Evolutionary conservation across 2,329 filamentous ascomycete species (phyloP).

Genomic region (Macrophomina phaseolina): DNA sequence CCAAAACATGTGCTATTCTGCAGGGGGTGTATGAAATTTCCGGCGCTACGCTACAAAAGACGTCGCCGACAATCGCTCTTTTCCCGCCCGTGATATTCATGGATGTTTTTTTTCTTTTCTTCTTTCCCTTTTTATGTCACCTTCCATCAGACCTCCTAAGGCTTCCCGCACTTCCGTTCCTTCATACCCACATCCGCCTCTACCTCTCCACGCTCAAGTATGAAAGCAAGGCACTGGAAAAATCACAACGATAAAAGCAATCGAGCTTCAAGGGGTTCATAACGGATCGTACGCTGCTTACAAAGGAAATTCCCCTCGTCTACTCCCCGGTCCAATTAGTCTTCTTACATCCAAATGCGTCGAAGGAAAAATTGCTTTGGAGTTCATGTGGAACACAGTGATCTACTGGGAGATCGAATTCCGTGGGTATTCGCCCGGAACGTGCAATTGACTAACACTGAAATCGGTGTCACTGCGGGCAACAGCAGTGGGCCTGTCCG

Average conservation of each 20-base stretch:
- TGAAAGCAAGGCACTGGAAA: neutral
- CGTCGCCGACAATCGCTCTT: neutral
- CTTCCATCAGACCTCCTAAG: neutral
- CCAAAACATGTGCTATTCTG: neutral
- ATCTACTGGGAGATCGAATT: conserved; percentile 13
- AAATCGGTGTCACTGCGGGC: conserved; percentile 54
- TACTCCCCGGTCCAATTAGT: neutral
- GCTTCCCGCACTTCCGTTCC: neutral
- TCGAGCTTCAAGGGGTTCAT: conserved; percentile 7
- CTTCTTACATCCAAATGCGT: neutral
- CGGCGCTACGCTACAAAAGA: neutral
- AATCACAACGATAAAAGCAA: conserved; percentile 3
- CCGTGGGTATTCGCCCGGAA: conserved; percentile 71
- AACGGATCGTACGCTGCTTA: conserved; percentile 9
- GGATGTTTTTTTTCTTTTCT: neutral
- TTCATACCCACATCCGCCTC: neutral
- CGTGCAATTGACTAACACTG: conserved; percentile 68
- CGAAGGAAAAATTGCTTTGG: neutral
- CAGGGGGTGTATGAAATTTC: neutral
- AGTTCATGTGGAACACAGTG: neutral
- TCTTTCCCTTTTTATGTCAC: neutral
- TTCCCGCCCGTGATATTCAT: neutral
- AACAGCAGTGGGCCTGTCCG: conserved; percentile 51
- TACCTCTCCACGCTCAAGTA: neutral
- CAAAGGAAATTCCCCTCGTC: neutral